These are phyloP conservation scores for Arachis monticola DNA, from an alignment of 331 rosid species.

Conservation along the genomic window DNA sequence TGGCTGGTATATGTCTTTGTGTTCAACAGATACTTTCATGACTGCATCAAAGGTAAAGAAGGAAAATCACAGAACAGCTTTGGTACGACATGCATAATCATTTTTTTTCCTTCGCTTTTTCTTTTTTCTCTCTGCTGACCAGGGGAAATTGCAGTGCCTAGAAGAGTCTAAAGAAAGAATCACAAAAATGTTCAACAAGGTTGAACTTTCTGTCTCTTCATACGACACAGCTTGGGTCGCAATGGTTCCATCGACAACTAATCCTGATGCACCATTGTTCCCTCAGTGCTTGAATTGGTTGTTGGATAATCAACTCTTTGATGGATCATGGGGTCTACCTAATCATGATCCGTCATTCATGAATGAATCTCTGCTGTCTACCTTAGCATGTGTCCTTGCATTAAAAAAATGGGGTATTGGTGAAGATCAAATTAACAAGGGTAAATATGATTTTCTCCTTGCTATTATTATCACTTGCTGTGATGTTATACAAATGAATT, in stretches of 20 bases:
- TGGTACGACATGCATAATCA: conserved; percentile 51
- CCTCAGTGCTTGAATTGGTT: conserved; percentile 84
- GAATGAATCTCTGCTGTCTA: conserved; percentile 77
- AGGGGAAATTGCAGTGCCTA: conserved; percentile 45
- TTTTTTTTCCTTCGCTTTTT: not conserved
- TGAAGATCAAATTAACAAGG: conserved; percentile 62
- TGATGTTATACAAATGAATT: conserved; percentile 10
- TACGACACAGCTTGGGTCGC: conserved; percentile 98
- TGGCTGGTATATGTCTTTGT: conserved; percentile 2
- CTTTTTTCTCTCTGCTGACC: not conserved
- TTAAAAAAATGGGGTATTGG: conserved; percentile 77
- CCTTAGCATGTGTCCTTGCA: conserved; percentile 73
- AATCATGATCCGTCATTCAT: conserved; percentile 48
- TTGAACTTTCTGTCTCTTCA: conserved; percentile 74
- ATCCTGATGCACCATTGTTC: conserved; percentile 61
- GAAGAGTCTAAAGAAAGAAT: conserved; percentile 68
- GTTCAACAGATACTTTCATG: conserved; percentile 46
- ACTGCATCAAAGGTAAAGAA: conserved; percentile 38
- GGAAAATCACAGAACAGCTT: conserved; percentile 36
- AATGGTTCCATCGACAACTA: conserved; percentile 68
- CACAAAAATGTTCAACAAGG: conserved; percentile 60
- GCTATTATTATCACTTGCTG: conserved; percentile 16
- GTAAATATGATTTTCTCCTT: conserved; percentile 40
- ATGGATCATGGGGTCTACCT: conserved; percentile 86
- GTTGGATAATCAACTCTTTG: conserved; percentile 65